Evolutionary conservation across 2,329 filamentous ascomycete genomes (phyloP).

Genomic region (Aureobasidium vineae): DNA sequence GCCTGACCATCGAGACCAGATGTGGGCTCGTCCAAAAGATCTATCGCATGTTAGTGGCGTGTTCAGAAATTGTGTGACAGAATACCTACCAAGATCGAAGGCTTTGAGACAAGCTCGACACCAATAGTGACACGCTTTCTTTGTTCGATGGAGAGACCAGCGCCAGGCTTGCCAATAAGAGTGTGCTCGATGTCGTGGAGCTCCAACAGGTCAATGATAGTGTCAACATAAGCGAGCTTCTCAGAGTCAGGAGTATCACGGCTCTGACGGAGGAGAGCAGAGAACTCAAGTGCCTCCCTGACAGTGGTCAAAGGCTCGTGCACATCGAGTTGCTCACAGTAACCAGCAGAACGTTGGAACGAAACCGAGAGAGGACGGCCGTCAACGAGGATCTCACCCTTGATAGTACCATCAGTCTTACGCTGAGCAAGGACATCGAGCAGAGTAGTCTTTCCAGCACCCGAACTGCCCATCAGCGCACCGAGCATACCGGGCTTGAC

Average conservation of each 20-base stretch:
- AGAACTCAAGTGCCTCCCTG: constrained; percentile 64
- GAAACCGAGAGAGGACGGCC: constrained; percentile 42
- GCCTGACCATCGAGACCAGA: constrained; percentile 62
- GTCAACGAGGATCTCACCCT: constrained; percentile 48
- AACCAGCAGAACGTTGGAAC: constrained; percentile 56
- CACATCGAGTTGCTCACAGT: constrained; percentile 64
- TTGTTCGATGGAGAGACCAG: constrained; percentile 56
- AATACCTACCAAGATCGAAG: constrained; percentile 49
- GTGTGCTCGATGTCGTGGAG: constrained; percentile 67
- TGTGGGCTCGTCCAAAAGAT: constrained; percentile 64
- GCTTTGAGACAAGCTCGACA: constrained; percentile 57
- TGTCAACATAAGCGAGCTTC: constrained; percentile 67
- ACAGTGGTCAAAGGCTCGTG: constrained; percentile 67
- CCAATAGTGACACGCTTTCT: constrained; percentile 58
- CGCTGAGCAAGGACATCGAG: constrained; percentile 46
- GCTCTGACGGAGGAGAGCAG: constrained; percentile 62
- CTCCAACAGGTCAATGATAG: constrained; percentile 61
- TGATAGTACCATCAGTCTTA: constrained; percentile 47
- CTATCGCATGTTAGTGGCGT: too few relatives aligned
- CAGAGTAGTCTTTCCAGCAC: constrained; percentile 48
- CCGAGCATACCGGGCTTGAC: constrained; percentile 75
- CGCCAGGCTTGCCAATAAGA: constrained; percentile 58
- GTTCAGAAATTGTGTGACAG: too few relatives aligned
- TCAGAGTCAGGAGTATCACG: constrained; percentile 57
- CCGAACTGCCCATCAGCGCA: constrained; percentile 77